Percentiles rank a stretch among this genome's conserved stretches.
phyloP scores from a whole-genome alignment of 2,329 filamentous ascomycete genomes.

The Shiraia bambusicola region DNA sequence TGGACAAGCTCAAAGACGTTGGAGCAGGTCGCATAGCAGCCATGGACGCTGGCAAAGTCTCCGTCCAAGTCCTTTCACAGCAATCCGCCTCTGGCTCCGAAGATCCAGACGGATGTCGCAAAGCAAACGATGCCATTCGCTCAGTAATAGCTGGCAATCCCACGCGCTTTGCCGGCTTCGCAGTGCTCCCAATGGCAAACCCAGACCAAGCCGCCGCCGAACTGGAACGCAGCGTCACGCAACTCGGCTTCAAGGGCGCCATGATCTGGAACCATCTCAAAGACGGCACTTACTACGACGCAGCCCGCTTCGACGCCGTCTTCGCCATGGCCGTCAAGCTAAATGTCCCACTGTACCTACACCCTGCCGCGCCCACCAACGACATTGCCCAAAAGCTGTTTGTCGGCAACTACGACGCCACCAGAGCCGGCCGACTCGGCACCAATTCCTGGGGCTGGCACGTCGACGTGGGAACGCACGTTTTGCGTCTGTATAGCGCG shows the following conservation, averaged over 20 bases:
- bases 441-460: conserved; percentile 57
- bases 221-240: conserved; percentile 41
- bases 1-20: conserved; percentile 9
- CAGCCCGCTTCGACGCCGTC: conserved; percentile 44
- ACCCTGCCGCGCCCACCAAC: not conserved
- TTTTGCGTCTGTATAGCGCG: conserved; percentile 52
- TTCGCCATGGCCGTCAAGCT: conserved; percentile 43
- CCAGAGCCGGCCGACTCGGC: conserved; percentile 29
- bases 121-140: conserved; percentile 39
- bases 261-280: conserved; percentile 36
- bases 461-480: conserved; percentile 50
- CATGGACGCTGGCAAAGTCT: conserved; percentile 11
- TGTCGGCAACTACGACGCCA: conserved; percentile 42
- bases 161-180: conserved; percentile 47
- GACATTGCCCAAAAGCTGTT: conserved; percentile 52
- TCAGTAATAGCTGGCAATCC: conserved; percentile 22
- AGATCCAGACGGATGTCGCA: conserved; percentile 6
- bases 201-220: conserved; percentile 41
- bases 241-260: conserved; percentile 50
- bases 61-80: conserved; percentile 11
- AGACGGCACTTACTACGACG: conserved; percentile 52
- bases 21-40: conserved; percentile 8
- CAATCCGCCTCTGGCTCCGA: conserved; percentile 3
- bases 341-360: not conserved
- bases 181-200: conserved; percentile 43